A percentile compares a stretch with the other conserved stretches of the same genome.
phyloP scores from a whole-genome alignment of 116 monocot genomes.

The Trichopus zeylanicus region DNA sequence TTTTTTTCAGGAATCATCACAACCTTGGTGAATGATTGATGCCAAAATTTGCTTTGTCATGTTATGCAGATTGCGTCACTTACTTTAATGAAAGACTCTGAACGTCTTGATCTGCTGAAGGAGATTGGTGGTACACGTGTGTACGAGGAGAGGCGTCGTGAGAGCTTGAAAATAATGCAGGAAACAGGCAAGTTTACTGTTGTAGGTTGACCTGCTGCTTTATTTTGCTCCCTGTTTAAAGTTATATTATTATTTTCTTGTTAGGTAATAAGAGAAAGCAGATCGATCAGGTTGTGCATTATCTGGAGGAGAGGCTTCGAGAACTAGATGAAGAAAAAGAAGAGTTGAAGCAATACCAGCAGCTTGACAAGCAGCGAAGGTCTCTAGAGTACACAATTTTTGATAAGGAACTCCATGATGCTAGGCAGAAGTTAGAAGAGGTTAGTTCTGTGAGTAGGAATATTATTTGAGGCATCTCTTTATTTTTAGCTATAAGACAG shows the following conservation, averaged over 20 bases:
- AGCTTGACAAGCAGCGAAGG: constrained; percentile 91
- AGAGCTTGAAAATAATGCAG: constrained; percentile 99
- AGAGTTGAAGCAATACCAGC: constrained; percentile 88
- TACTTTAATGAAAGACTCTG: constrained; percentile 96
- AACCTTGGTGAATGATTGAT: neutral
- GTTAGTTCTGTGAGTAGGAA: constrained; percentile 25
- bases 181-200: constrained; percentile 71
- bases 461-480: too few species aligned
- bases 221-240: too few species aligned
- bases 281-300: constrained; percentile 98
- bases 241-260: neutral
- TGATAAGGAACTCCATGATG: constrained; percentile 82
- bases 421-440: constrained; percentile 59
- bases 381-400: constrained; percentile 91
- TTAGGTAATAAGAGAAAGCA: constrained; percentile 94
- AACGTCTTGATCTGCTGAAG: constrained; percentile 88
- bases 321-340: constrained; percentile 99
- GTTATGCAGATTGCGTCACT: constrained; percentile 77
- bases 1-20: too few species aligned
- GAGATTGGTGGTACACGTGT: constrained; percentile 98
- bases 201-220: neutral
- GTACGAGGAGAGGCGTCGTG: constrained; percentile 90
- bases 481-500: too few species aligned
- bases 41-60: neutral
- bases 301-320: constrained; percentile 82